These are phyloP conservation scores for Lyophyllum atratum DNA, from an alignment of 768 basidiomycete genomes.

Conservation along the genomic window DNA sequence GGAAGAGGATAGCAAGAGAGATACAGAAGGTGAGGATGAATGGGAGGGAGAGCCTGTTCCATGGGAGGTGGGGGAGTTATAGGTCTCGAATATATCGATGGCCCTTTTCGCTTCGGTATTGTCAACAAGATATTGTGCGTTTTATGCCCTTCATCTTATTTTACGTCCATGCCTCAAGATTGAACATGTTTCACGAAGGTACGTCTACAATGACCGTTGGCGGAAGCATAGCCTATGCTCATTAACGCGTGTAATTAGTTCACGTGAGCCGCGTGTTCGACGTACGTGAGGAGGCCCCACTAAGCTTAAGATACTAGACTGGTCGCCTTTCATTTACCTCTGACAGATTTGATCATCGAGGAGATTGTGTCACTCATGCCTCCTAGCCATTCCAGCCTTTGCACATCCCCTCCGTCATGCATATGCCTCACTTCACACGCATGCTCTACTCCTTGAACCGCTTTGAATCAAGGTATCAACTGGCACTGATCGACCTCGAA, in stretches of 20 bases:
- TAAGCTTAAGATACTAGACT: not conserved
- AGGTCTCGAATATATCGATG: conserved; percentile 20
- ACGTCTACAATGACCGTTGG: not conserved
- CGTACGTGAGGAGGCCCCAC: conserved; percentile 1
- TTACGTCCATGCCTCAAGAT: conserved; percentile 11
- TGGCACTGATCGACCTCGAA: conserved; percentile 33
- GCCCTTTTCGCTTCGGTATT: not conserved
- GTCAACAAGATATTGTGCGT: conserved; percentile 15
- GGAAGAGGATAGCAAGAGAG: conserved; percentile 24
- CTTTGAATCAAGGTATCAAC: conserved; percentile 21
- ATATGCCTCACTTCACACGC: conserved; percentile 15
- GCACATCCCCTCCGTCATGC: conserved; percentile 1
- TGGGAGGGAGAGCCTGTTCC: conserved; percentile 86
- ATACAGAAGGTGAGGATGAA: conserved; percentile 53
- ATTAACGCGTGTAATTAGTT: conserved; percentile 3
- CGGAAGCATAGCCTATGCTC: conserved; percentile 1
- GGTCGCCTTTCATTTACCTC: conserved; percentile 12
- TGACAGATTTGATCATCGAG: conserved; percentile 6
- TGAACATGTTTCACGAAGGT: conserved; percentile 14
- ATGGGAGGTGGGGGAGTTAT: conserved; percentile 81
- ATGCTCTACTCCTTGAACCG: conserved; percentile 8
- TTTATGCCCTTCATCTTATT: conserved; percentile 6
- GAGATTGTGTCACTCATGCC: not conserved
- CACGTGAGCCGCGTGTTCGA: conserved; percentile 6
- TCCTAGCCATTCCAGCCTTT: not conserved